These are phyloP conservation scores for Conidiobolus incongruus DNA, from an alignment of 371 early-diverging fungal genomes.

Conservation along the genomic window DNA sequence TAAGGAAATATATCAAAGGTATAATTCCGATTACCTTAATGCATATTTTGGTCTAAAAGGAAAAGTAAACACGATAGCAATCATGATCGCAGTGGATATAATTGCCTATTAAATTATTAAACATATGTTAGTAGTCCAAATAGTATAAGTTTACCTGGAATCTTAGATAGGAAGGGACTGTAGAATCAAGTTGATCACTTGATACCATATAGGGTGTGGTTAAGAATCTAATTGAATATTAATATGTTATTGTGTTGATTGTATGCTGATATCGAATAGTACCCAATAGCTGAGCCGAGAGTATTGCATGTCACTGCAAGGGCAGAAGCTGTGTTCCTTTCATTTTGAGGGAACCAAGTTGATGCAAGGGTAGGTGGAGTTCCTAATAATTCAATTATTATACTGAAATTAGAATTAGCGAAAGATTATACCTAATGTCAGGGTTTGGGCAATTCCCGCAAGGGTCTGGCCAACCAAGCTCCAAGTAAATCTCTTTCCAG, in stretches of 20 bases:
- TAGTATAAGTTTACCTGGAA: neutral
- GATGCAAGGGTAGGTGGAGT: neutral
- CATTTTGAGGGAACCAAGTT: neutral
- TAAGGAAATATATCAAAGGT: neutral
- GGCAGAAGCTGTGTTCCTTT: conserved; percentile 8
- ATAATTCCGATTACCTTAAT: no score
- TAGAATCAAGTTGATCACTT: conserved; percentile 17
- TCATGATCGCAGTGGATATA: conserved; percentile 3
- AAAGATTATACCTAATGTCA: conserved; percentile 17
- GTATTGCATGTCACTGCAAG: conserved; percentile 23
- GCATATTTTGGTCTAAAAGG: neutral
- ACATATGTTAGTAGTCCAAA: neutral
- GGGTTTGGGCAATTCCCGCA: conserved; percentile 22
- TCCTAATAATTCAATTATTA: conserved; percentile 12
- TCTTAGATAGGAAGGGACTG: conserved; percentile 15
- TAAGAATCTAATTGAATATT: neutral
- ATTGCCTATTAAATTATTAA: neutral
- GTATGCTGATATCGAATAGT: neutral
- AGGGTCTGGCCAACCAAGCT: conserved; percentile 20
- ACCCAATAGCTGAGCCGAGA: conserved; percentile 21
- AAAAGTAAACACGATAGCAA: conserved; percentile 5
- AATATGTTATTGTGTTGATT: neutral
- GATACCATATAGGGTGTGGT: neutral
- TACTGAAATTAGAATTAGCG: neutral
- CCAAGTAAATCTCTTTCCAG: conserved; percentile 12